These are phyloP conservation scores for Macrotyloma uniflorum DNA, from an alignment of 306 rosid genomes.

Conservation along the genomic window DNA sequence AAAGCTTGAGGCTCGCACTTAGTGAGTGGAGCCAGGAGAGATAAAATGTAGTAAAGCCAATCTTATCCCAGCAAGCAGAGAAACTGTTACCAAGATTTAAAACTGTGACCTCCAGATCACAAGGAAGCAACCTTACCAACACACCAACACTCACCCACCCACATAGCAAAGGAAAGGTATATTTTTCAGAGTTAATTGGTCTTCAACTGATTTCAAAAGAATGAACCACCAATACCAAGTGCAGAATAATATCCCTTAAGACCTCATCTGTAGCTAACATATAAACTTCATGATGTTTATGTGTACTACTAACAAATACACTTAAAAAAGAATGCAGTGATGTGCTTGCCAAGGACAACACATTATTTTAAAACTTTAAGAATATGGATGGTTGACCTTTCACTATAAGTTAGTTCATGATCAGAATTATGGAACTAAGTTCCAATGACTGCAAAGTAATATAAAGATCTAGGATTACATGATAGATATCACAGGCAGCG, in stretches of 20 bases:
- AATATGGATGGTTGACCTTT: constrained; percentile 25
- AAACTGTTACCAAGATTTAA: neutral
- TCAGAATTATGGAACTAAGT: constrained; percentile 13
- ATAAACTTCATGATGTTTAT: constrained; percentile 9
- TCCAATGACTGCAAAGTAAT: constrained; percentile 8
- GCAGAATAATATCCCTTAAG: constrained; percentile 12
- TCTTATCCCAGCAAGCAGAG: neutral
- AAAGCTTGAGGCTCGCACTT: neutral
- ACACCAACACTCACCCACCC: too few relatives aligned
- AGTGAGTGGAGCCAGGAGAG: neutral
- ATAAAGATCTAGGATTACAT: constrained; percentile 5
- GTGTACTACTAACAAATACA: neutral
- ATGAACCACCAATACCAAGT: neutral
- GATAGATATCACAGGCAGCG: constrained; percentile 5
- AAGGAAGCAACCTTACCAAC: neutral
- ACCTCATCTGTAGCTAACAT: constrained; percentile 13
- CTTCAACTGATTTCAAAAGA: neutral
- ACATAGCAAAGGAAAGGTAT: neutral
- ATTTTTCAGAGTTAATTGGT: neutral
- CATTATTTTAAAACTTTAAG: constrained; percentile 17
- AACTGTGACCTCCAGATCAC: neutral
- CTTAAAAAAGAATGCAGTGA: neutral
- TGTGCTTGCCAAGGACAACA: neutral
- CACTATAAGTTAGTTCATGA: constrained; percentile 13
- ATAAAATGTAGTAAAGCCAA: neutral